Evolutionary conservation across 768 basidiomycete genomes (phyloP).

Genomic region (Pleurotus cornucopiae): DNA sequence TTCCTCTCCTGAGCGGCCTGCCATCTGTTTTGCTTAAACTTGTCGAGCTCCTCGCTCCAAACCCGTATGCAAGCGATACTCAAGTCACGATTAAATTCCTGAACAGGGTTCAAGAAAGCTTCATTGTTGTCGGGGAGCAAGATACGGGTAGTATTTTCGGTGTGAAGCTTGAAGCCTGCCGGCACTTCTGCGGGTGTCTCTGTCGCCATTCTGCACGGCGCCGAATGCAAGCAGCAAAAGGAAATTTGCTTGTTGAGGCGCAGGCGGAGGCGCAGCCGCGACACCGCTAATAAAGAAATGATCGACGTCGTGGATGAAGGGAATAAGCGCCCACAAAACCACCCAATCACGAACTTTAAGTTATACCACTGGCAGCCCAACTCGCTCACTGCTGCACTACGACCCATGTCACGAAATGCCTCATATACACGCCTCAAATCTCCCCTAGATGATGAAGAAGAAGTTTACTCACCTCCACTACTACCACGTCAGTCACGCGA

Average conservation of each 20-base stretch:
- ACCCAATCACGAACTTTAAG: too few species aligned
- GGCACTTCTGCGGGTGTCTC: conserved; percentile 42
- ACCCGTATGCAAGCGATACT: conserved; percentile 87
- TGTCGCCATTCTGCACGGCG: conserved; percentile 17
- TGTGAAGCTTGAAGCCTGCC: conserved; percentile 73
- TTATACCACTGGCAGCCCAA: too few species aligned
- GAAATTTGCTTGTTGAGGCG: background rate
- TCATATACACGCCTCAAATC: conserved; percentile 23
- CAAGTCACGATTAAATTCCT: conserved; percentile 96
- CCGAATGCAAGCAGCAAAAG: background rate
- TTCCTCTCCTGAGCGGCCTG: conserved; percentile 46
- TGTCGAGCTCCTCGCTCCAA: conserved; percentile 77
- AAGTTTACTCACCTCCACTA: conserved; percentile 25
- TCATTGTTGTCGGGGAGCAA: conserved; percentile 69
- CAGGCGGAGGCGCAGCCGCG: background rate
- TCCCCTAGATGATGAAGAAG: conserved; percentile 22
- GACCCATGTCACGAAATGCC: conserved; percentile 5
- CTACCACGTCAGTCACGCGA: conserved; percentile 35
- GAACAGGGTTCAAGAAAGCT: conserved; percentile 95
- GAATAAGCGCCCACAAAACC: background rate
- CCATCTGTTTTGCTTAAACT: conserved; percentile 62
- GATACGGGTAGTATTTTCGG: conserved; percentile 79
- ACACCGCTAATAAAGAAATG: background rate
- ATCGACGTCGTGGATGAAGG: background rate
- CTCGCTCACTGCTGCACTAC: background rate